Conservation (phyloP, 1,139 yeast species). For the Suhomyces bribrorum region DNA sequence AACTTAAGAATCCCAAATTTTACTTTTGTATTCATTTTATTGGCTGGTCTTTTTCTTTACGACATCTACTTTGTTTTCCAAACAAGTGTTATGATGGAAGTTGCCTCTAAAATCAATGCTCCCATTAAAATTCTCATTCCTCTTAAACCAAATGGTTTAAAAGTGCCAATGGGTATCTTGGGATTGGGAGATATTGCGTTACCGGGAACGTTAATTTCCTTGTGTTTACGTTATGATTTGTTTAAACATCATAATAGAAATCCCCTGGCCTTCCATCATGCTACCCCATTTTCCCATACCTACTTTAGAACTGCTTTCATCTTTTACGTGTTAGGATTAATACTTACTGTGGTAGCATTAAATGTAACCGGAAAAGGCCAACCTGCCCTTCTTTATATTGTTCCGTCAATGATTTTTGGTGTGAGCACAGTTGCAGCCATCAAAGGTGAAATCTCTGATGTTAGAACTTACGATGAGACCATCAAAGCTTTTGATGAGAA, state of each 20-base stretch:
- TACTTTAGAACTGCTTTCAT: conserved; percentile 47
- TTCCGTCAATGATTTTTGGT: conserved; percentile 50
- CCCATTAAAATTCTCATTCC: conserved; percentile 62
- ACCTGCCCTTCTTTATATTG: conserved; percentile 67
- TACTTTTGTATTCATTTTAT: conserved; percentile 44
- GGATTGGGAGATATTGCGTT: conserved; percentile 66
- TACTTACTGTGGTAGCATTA: conserved; percentile 43
- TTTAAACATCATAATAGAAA: conserved; percentile 32
- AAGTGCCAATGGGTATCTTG: conserved; percentile 25
- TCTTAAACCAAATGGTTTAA: conserved; percentile 11
- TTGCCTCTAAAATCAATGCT: conserved; percentile 56
- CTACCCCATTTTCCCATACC: conserved; percentile 38
- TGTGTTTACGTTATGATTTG: conserved; percentile 54
- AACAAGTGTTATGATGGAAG: conserved; percentile 62
- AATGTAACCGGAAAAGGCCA: conserved; percentile 50
- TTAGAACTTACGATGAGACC: conserved; percentile 21
- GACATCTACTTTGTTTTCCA: conserved; percentile 70
- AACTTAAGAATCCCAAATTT: conserved; percentile 38
- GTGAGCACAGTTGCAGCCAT: conserved; percentile 29
- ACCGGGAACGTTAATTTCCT: conserved; percentile 54
- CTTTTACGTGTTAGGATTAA: conserved; percentile 49
- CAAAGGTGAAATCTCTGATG: conserved; percentile 40
- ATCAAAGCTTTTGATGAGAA: conserved; percentile 20
- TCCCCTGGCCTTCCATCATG: conserved; percentile 40
- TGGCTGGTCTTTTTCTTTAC: conserved; percentile 55